These are phyloP conservation scores for Bryoerythrophyllum caledonicum DNA, from an alignment of 225 moss, liverwort and hornwort species.

Conservation along the genomic window DNA sequence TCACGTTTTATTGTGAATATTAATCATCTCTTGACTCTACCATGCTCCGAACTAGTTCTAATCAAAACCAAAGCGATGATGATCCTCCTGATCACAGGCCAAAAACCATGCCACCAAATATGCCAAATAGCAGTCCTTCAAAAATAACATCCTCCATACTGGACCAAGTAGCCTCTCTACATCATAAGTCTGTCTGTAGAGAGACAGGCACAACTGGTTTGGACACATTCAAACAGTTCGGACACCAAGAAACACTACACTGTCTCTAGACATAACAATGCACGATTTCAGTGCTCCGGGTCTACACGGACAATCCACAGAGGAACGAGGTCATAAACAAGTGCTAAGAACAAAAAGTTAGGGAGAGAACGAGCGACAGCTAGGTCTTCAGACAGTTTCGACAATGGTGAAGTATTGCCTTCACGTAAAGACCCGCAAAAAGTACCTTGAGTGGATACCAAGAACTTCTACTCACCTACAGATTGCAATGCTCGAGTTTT, in stretches of 20 bases:
- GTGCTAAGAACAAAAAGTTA: conserved; percentile 32
- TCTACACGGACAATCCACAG: conserved; percentile 27
- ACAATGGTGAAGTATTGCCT: conserved; percentile 33
- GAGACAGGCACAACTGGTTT: conserved; percentile 7
- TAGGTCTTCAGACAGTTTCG: conserved; percentile 40
- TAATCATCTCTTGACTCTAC: too few relatives aligned
- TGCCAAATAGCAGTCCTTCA: neutral
- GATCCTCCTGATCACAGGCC: neutral
- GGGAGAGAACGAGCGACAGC: conserved; percentile 36
- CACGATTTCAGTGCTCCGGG: conserved; percentile 20
- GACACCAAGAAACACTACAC: conserved; percentile 27
- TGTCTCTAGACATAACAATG: conserved; percentile 24
- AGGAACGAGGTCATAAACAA: conserved; percentile 22
- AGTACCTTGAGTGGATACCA: conserved; percentile 39
- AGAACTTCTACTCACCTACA: conserved; percentile 34
- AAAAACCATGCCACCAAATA: neutral
- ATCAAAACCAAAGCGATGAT: neutral
- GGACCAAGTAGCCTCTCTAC: conserved; percentile 13
- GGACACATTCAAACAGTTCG: conserved; percentile 25
- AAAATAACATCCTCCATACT: conserved; percentile 17
- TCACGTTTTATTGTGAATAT: too few relatives aligned
- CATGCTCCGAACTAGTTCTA: neutral
- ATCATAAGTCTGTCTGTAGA: conserved; percentile 12
- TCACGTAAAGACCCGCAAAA: conserved; percentile 38
- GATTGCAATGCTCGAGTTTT: conserved; percentile 35